Base-by-base conservation (phyloP, 1,284 basidiomycete species). In the Apiotrichum gracile region DNA sequence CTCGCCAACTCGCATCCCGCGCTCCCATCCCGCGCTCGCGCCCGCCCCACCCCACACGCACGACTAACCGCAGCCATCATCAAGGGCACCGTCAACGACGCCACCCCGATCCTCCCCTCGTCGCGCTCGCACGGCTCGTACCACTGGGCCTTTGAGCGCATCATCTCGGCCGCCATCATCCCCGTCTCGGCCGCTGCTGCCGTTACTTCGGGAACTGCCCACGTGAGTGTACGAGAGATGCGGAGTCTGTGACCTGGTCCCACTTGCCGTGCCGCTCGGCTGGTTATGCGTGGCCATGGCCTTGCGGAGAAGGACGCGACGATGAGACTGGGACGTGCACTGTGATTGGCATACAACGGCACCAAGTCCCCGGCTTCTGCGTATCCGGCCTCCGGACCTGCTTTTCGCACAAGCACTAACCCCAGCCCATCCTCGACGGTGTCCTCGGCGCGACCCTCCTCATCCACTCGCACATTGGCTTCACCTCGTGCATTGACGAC, bases 121-220 rank as follows among this genome's bases (percentile, higher is more conserved):
- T 86, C 82, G 57, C 85, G 83, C 69, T 76, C 83, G 4, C 88
- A 96, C 68, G 94, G 96, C 47, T 94, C 91, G 2, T 87, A 97
- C 77, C 94, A 97, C 81, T 98, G 94, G 94, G 85, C 91, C 1
- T 97, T 97, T 70, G 94, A 98, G 76, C 87, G 94, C 51, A 80
- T 91, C 19, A 82, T 97, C 52, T 86, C 88, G 1, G 93, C 88
- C 0, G 79, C 85, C 24, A 84, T 98, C 60, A 82, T 98, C 19
- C 96, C 96, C 25, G 77, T 96, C 66, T 92, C 90, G 19, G 86
- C 81, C 26, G 85, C 86, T 34, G 86, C 89, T 0, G 88, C 87
- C 60, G 86, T 82, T 24, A 78, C 85, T 5, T 84, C 84, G 42
- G 83, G 82, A 27, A 83, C 80, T 50, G 79, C 80, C 57, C 83